Base-by-base conservation (phyloP, 306 rosid species). In the Prunus mira region DNA sequence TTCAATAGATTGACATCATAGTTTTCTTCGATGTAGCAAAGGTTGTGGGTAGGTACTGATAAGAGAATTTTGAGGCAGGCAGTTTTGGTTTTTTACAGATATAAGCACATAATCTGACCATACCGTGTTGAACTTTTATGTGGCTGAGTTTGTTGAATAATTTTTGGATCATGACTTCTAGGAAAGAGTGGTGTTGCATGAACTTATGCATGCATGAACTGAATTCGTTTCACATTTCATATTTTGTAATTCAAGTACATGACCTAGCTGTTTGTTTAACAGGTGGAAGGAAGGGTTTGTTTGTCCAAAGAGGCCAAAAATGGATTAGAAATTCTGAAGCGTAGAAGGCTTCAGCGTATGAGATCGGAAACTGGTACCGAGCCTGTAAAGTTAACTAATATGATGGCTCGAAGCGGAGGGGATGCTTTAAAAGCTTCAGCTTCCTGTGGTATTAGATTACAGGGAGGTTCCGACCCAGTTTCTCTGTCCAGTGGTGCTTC, bases 251-350 rank as follows among this genome's bases (percentile, higher is more conserved):
- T 19, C 6, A 41, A 7, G 38, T 9, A 18, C 41, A 34, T 47
- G 38, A 38, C 25, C n/a, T 41, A n/a, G 63, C 20, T 27, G 15
- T 38, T 28, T 45, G 49, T 28, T 47, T 72, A 68, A 56, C 87
- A 96, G 99, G 98, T 93, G 91, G 98, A 96, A 89, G 87, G 94
- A 81, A 86, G 93, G 87, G 85, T 81, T 70, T 81, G 88, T 67
- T 69, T 85, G 71, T 89, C 96, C 6, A 90, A 88, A 82, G 99
- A 91, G 83, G 93, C 82, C 24, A 80, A 82, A 75, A 85, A 83
- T 82, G 97, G 97, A 86, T 76, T 91, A 76, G 98, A 96, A 71
- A 58, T 76, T 72, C 82, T 91, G 84, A 91, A 81, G 88, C 86
- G 85, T 8, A 92, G 87, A 80, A 84, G 94, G 98, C 92, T 96